These are phyloP conservation scores for Apiospora malaysiana DNA, from an alignment of 2,329 filamentous ascomycete species.

Conservation along the genomic window DNA sequence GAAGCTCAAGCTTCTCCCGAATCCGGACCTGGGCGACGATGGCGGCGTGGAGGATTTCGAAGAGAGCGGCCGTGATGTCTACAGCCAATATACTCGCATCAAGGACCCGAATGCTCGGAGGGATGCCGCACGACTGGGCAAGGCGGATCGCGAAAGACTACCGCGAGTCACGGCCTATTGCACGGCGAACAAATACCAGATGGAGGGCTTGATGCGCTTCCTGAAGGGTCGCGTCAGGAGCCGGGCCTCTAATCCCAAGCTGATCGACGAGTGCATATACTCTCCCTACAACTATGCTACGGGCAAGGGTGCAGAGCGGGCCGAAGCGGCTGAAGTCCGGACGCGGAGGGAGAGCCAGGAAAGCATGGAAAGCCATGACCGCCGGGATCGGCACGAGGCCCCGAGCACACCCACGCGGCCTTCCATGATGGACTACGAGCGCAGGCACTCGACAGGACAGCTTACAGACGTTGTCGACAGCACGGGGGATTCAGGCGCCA, in stretches of 20 bases:
- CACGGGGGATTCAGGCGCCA: slow-evolving; percentile 39
- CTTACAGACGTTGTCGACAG: slow-evolving; percentile 47
- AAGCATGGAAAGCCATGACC: slow-evolving; percentile 14
- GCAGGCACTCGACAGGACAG: slow-evolving; percentile 78
- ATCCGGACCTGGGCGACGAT: slow-evolving; percentile 66
- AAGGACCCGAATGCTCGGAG: slow-evolving; percentile 93
- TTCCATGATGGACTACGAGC: slow-evolving; percentile 56
- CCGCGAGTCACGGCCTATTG: slow-evolving; percentile 97
- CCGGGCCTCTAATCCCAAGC: slow-evolving; percentile 82
- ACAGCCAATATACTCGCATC: slow-evolving; percentile 96
- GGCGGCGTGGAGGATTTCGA: slow-evolving; percentile 64
- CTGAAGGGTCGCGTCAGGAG: slow-evolving; percentile 83
- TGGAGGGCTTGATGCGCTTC: slow-evolving; percentile 89
- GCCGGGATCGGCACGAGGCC: slow-evolving; percentile 29
- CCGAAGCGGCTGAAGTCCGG: slow-evolving; percentile 36
- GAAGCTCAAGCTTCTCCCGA: slow-evolving; percentile 96
- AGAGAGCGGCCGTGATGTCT: slow-evolving; percentile 92
- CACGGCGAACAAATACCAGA: slow-evolving; percentile 88
- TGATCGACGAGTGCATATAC: slow-evolving; percentile 98
- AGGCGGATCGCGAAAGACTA: slow-evolving; percentile 85
- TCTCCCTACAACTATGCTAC: slow-evolving; percentile 83
- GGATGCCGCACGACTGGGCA: slow-evolving; percentile 90
- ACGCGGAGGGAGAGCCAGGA: slow-evolving; percentile 27
- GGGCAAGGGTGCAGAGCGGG: slow-evolving; percentile 40
- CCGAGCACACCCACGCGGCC: slow-evolving; percentile 34